Evolutionary conservation across 2,329 filamentous ascomycete species (phyloP).

Genomic region (Chaetoscypha palmicola): DNA sequence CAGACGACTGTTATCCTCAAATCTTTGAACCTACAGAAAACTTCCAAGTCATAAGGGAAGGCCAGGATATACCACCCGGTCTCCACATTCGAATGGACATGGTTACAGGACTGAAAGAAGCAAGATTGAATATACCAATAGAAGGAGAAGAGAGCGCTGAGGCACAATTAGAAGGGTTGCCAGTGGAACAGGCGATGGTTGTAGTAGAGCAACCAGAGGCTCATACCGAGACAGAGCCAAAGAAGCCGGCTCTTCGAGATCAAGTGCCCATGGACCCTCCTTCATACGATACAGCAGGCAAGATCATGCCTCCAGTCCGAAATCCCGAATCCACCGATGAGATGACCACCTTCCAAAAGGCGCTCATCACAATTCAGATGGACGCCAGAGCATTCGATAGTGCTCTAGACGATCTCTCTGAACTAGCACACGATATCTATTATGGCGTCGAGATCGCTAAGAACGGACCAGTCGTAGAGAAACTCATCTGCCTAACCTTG

Average conservation of each 20-base stretch:
- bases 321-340: slow-evolving; percentile 31
- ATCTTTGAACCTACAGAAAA: slow-evolving; percentile 57
- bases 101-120: slow-evolving; percentile 55
- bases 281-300: slow-evolving; percentile 49
- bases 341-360: slow-evolving; percentile 38
- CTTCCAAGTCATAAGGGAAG: slow-evolving; percentile 55
- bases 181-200: slow-evolving; percentile 38
- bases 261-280: slow-evolving; percentile 45
- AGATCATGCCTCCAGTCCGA: slow-evolving; percentile 47
- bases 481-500: slow-evolving; percentile 50
- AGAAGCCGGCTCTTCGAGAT: slow-evolving; percentile 26
- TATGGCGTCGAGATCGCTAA: slow-evolving; percentile 58
- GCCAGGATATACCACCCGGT: slow-evolving; percentile 58
- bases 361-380: slow-evolving; percentile 44
- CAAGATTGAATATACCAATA: slow-evolving; percentile 54
- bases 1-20: slow-evolving; percentile 57
- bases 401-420: slow-evolving; percentile 49
- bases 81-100: slow-evolving; percentile 62
- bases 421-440: slow-evolving; percentile 62
- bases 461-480: slow-evolving; percentile 44
- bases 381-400: slow-evolving; percentile 28
- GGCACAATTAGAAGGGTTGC: slow-evolving; percentile 47
- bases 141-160: slow-evolving; percentile 43
- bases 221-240: slow-evolving; percentile 8
- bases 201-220: slow-evolving; percentile 18